Percentiles rank a stretch among this genome's conserved stretches.
phyloP scores from a whole-genome alignment of 257 asterid species.

The Ballota nigra region DNA sequence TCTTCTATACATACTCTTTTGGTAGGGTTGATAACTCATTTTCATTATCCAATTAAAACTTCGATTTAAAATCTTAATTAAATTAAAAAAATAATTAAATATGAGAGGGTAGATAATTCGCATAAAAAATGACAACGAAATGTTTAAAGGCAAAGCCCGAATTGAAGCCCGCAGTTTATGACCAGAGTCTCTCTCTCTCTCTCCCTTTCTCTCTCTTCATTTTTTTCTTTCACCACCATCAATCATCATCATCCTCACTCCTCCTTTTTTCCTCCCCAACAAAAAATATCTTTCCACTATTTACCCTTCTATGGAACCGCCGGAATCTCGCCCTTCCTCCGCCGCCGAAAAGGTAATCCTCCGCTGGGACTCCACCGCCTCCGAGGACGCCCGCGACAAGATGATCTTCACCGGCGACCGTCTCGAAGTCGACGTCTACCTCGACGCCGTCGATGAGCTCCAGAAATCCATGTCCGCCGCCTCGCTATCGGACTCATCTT shows the following conservation, averaged over 20 bases:
- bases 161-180: constrained; percentile 12
- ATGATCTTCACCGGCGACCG: constrained; percentile 86
- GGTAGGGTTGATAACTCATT: no score
- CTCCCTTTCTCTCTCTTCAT: constrained; percentile 17
- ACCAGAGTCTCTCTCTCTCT: neutral
- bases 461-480: constrained; percentile 52
- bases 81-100: neutral
- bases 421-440: constrained; percentile 65
- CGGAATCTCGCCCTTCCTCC: constrained; percentile 46
- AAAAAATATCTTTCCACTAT: constrained; percentile 13
- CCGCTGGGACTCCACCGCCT: constrained; percentile 85
- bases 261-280: constrained; percentile 7
- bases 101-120: neutral
- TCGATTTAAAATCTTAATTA: no score
- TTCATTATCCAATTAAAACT: no score
- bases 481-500: constrained; percentile 42
- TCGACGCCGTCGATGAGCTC: constrained; percentile 80
- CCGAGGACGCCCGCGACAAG: constrained; percentile 63
- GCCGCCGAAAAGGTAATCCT: constrained; percentile 64
- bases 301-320: constrained; percentile 58
- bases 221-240: constrained; percentile 20
- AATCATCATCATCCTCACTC: constrained; percentile 19
- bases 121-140: neutral
- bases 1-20: no score
- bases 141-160: constrained; percentile 10